phyloP scores from a whole-genome alignment of 495 filamentous ascomycete species.

The Usnea hakonensis region DNA sequence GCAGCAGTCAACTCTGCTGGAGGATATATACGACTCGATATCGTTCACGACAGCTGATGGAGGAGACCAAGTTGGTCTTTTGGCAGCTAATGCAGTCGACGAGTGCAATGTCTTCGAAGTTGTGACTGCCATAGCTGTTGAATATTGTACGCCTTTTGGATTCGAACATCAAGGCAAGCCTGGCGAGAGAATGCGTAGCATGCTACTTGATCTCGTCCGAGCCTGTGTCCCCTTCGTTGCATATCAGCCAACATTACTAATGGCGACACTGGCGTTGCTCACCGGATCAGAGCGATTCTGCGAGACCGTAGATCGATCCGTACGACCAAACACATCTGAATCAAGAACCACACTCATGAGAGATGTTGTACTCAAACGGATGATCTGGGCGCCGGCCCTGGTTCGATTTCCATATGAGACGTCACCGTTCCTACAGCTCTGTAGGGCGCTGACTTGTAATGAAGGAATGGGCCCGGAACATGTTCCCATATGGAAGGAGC shows the following conservation, averaged over 20 bases:
- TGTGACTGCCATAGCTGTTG: constrained; percentile 48
- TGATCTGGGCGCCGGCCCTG: constrained; percentile 54
- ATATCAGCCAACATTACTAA: constrained; percentile 60
- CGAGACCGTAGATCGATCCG: constrained; percentile 36
- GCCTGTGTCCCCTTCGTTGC: constrained; percentile 48
- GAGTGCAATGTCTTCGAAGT: constrained; percentile 54
- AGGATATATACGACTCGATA: constrained; percentile 44
- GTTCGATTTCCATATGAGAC: constrained; percentile 82
- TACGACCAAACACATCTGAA: constrained; percentile 31
- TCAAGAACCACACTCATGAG: constrained; percentile 47
- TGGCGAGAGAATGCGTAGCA: constrained; percentile 46
- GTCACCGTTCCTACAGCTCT: constrained; percentile 65
- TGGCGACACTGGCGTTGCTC: constrained; percentile 53
- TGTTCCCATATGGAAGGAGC: constrained; percentile 42
- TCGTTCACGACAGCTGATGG: constrained; percentile 32
- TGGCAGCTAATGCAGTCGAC: constrained; percentile 48
- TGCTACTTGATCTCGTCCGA: constrained; percentile 59
- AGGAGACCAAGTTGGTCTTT: constrained; percentile 39
- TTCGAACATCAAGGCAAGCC: constrained; percentile 40
- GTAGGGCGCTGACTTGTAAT: constrained; percentile 44
- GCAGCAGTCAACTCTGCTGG: constrained; percentile 41
- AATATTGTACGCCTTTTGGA: constrained; percentile 37
- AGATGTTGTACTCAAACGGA: constrained; percentile 48
- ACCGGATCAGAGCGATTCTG: constrained; percentile 47
- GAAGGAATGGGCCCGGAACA: constrained; percentile 43